A percentile compares a stretch with the other conserved stretches of the same genome.
These are phyloP conservation scores for Lecanosticta acicola DNA, from an alignment of 2,329 filamentous ascomycete genomes.

Conservation along the genomic window DNA sequence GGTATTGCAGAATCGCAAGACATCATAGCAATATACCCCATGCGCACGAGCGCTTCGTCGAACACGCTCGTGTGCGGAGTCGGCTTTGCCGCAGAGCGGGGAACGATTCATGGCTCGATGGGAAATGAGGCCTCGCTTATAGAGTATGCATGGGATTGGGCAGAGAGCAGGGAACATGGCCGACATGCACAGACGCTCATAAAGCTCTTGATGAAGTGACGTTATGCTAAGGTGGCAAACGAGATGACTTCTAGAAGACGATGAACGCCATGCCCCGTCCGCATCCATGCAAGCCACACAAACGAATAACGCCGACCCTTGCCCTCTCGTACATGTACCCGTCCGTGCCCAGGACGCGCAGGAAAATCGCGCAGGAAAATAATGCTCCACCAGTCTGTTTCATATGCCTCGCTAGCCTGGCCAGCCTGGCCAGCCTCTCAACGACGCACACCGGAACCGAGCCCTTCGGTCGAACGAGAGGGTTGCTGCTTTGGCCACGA, in stretches of 20 bases:
- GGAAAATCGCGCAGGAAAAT: too few species aligned
- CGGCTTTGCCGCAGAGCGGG: too few species aligned
- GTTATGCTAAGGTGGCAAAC: conserved; percentile 3
- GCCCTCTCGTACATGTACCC: not conserved
- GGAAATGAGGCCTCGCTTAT: not conserved
- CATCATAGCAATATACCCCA: not conserved
- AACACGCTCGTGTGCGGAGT: too few species aligned
- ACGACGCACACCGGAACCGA: too few species aligned
- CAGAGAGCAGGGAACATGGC: too few species aligned
- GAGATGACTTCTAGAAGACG: not conserved
- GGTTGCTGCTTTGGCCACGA: too few species aligned
- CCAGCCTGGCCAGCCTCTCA: too few species aligned
- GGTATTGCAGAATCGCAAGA: not conserved
- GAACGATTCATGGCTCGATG: too few species aligned
- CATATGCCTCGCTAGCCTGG: too few species aligned
- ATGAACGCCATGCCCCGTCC: not conserved
- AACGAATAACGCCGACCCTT: not conserved
- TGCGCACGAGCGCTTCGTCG: not conserved
- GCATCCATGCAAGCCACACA: not conserved
- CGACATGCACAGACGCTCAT: too few species aligned
- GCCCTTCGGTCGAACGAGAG: too few species aligned
- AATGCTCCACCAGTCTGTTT: not conserved
- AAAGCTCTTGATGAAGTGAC: conserved; percentile 4
- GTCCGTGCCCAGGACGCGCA: too few species aligned
- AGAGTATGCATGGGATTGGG: not conserved